Evolutionary conservation across 1,139 yeast genomes (phyloP).

Genomic region (Blastobotrys ciferrii): DNA sequence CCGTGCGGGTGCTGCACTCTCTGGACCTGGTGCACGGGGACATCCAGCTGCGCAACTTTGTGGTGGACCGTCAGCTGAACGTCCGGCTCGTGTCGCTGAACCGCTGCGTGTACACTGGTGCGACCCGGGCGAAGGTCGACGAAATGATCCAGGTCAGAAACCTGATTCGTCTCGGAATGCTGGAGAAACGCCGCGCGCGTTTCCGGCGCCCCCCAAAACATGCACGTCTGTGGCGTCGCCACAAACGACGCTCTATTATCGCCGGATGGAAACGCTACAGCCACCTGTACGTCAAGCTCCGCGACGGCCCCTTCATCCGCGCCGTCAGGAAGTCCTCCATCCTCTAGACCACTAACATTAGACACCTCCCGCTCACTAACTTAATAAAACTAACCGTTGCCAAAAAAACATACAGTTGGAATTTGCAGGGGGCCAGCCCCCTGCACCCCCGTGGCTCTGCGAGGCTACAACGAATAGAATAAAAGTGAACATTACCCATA

Average conservation of each 20-base stretch:
- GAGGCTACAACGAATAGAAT: too few species aligned
- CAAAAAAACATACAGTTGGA: background rate
- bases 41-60: constrained; percentile 12
- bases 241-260: background rate
- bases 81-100: constrained; percentile 7
- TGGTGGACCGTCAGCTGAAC: constrained; percentile 7
- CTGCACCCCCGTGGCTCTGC: too few species aligned
- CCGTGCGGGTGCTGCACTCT: constrained; percentile 10
- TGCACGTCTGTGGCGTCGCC: too few species aligned
- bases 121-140: constrained; percentile 10
- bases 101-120: constrained; percentile 13
- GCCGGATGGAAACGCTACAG: constrained; percentile 5
- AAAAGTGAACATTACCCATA: too few species aligned
- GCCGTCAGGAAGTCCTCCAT: background rate
- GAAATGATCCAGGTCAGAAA: constrained; percentile 13
- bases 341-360: background rate
- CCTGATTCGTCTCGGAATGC: constrained; percentile 7
- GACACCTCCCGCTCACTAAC: background rate
- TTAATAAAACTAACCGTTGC: background rate
- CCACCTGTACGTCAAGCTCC: constrained; percentile 3
- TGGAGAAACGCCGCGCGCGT: background rate
- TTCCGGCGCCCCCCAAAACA: too few species aligned
- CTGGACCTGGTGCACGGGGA: constrained; percentile 11
- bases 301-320: background rate
- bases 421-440: too few species aligned